These are phyloP conservation scores for Gypsophila paniculata DNA, from an alignment of 179 eudicot genomes.

Conservation along the genomic window DNA sequence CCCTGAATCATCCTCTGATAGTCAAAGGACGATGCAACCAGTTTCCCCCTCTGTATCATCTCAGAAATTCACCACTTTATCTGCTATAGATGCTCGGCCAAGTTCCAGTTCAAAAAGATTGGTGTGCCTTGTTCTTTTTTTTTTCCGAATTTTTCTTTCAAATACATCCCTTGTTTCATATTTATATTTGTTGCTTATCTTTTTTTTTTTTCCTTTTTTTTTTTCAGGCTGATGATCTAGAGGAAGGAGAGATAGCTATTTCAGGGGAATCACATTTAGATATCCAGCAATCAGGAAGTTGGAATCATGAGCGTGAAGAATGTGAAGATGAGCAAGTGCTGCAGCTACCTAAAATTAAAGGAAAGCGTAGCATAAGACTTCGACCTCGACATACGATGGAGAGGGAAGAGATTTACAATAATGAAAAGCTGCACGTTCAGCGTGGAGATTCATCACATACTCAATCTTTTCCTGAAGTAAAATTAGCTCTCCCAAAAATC, in stretches of 20 bases:
- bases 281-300: slow-evolving; percentile 86
- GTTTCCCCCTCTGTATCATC: slow-evolving; percentile 72
- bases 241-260: slow-evolving; percentile 87
- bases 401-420: slow-evolving; percentile 53
- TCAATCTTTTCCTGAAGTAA: slow-evolving; percentile 47
- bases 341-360: slow-evolving; percentile 88
- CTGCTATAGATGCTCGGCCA: slow-evolving; percentile 90
- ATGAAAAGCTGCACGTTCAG: slow-evolving; percentile 48
- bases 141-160: slow-evolving; percentile 4
- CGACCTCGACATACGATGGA: slow-evolving; percentile 57
- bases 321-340: slow-evolving; percentile 87
- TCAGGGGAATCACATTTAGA: slow-evolving; percentile 85
- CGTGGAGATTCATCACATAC: slow-evolving; percentile 59
- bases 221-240: slow-evolving; percentile 70
- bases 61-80: slow-evolving; percentile 89
- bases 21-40: slow-evolving; percentile 45
- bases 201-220: slow-evolving; percentile 19
- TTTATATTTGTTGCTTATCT: slow-evolving; percentile 5
- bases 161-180: slow-evolving; percentile 10
- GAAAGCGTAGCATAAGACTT: slow-evolving; percentile 78
- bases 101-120: slow-evolving; percentile 59
- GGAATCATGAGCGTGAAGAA: slow-evolving; percentile 86
- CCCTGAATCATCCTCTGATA: slow-evolving; percentile 77
- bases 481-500: slow-evolving; percentile 36
- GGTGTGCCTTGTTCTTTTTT: slow-evolving; percentile 36